phyloP scores from a whole-genome alignment of 2,329 filamentous ascomycete species.

The Hyphodiscus sp. region DNA sequence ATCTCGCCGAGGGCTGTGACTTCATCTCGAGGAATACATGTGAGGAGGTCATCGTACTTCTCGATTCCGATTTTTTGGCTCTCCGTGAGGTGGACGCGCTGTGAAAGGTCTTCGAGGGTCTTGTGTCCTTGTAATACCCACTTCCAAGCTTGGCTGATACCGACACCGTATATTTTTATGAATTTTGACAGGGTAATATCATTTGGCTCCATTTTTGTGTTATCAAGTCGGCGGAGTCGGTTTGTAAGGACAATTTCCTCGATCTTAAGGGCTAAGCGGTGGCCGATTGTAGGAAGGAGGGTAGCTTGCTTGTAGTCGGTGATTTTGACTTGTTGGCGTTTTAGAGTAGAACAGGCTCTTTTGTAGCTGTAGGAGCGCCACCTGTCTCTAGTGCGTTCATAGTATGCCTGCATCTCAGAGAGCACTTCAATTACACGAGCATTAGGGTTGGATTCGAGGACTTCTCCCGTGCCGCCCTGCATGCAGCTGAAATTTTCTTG shows the following conservation, averaged over 20 bases:
- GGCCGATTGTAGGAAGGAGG: conserved; percentile 61
- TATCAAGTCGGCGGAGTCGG: conserved; percentile 64
- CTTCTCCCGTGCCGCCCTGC: conserved; percentile 40
- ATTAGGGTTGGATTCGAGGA: conserved; percentile 57
- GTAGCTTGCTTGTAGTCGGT: conserved; percentile 63
- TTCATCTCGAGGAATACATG: conserved; percentile 71
- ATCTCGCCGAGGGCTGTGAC: conserved; percentile 62
- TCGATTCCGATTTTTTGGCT: conserved; percentile 73
- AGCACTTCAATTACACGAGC: conserved; percentile 67
- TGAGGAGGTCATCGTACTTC: conserved; percentile 72
- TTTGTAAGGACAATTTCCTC: conserved; percentile 80
- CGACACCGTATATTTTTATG: conserved; percentile 73
- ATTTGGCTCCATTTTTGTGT: conserved; percentile 59
- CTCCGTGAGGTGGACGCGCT: conserved; percentile 54
- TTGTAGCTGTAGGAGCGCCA: conserved; percentile 75
- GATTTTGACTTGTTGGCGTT: conserved; percentile 57
- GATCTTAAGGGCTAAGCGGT: conserved; percentile 73
- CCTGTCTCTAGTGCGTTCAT: conserved; percentile 65
- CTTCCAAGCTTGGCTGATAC: conserved; percentile 59
- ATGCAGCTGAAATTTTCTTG: conserved; percentile 50
- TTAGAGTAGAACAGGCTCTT: conserved; percentile 67
- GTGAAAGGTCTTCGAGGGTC: conserved; percentile 64
- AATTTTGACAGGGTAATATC: conserved; percentile 63
- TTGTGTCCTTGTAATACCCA: conserved; percentile 73
- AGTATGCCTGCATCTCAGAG: conserved; percentile 73